These are phyloP conservation scores for Colletotrichum costaricense DNA, from an alignment of 2,329 filamentous ascomycete species.

Conservation along the genomic window DNA sequence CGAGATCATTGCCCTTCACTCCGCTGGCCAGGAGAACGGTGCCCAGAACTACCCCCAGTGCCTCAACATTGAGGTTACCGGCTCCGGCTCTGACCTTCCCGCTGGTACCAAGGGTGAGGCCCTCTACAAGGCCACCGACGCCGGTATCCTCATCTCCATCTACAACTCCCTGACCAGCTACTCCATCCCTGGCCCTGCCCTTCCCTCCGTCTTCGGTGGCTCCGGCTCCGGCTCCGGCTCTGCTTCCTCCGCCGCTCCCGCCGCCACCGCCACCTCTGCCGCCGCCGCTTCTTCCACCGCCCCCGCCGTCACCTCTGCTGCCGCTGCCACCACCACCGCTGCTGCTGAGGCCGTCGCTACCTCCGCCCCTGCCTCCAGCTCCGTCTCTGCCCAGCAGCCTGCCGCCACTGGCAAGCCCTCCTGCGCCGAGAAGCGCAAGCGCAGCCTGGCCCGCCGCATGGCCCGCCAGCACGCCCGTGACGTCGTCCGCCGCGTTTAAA, in stretches of 20 bases:
- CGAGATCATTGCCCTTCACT: conserved; percentile 67
- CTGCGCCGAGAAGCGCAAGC: conserved; percentile 34
- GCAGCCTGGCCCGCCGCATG: conserved; percentile 32
- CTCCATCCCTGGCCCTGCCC: conserved; percentile 46
- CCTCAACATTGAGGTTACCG: conserved; percentile 59
- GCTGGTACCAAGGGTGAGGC: conserved; percentile 47
- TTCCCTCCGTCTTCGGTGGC: conserved; percentile 15
- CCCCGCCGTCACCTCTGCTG: conserved; percentile 37
- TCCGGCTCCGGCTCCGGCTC: conserved; percentile 35
- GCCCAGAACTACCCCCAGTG: conserved; percentile 66
- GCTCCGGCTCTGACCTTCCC: conserved; percentile 46
- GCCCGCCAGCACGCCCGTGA: conserved; percentile 36
- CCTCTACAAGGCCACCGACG: conserved; percentile 48
- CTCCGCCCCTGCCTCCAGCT: neutral
- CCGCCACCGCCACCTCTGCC: conserved; percentile 37
- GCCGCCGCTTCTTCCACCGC: conserved; percentile 40
- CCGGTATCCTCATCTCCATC: conserved; percentile 50
- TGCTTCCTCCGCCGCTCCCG: conserved; percentile 34
- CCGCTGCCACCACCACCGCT: conserved; percentile 36
- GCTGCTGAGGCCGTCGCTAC: conserved; percentile 31
- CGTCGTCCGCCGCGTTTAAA: conserved; percentile 24
- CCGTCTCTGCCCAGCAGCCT: conserved; percentile 5
- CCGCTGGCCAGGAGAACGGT: conserved; percentile 50
- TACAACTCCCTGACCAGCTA: conserved; percentile 44
- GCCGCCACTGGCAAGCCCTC: conserved; percentile 7